Conservation (phyloP, 2,329 filamentous ascomycete species). For the Lachnellula cervina region DNA sequence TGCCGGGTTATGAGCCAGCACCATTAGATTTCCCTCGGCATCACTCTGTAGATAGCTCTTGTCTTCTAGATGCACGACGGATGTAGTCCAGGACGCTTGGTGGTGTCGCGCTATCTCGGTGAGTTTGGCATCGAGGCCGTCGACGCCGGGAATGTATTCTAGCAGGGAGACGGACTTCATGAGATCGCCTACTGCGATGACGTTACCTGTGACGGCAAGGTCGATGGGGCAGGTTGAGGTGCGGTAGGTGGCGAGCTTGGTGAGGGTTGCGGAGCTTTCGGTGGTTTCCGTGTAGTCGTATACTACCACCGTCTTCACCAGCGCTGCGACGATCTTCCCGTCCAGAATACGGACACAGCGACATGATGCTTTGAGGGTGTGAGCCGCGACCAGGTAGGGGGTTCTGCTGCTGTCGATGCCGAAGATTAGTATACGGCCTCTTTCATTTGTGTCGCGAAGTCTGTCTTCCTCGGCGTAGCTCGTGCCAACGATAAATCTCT, state of each 20-base stretch:
- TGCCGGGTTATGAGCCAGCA: conserved; percentile 67
- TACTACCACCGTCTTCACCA: conserved; percentile 79
- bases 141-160: conserved; percentile 57
- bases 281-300: conserved; percentile 54
- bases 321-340: conserved; percentile 74
- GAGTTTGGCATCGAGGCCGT: conserved; percentile 57
- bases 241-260: conserved; percentile 70
- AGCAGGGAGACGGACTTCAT: conserved; percentile 89
- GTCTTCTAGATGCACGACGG: conserved; percentile 65
- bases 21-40: conserved; percentile 78
- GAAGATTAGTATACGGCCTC: conserved; percentile 78
- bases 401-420: conserved; percentile 73
- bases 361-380: conserved; percentile 73
- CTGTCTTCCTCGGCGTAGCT: conserved; percentile 60
- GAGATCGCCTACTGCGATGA: conserved; percentile 81
- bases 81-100: conserved; percentile 76
- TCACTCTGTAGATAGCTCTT: conserved; percentile 80
- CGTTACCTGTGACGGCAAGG: conserved; percentile 65
- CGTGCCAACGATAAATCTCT: conserved; percentile 89
- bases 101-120: conserved; percentile 75
- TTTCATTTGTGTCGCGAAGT: conserved; percentile 44
- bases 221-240: conserved; percentile 82
- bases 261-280: conserved; percentile 51
- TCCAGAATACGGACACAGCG: conserved; percentile 70
- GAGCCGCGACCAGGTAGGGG: conserved; percentile 65